Base-by-base conservation (phyloP, 2,329 filamentous ascomycete species). In the Aspergillaceae sp. region DNA sequence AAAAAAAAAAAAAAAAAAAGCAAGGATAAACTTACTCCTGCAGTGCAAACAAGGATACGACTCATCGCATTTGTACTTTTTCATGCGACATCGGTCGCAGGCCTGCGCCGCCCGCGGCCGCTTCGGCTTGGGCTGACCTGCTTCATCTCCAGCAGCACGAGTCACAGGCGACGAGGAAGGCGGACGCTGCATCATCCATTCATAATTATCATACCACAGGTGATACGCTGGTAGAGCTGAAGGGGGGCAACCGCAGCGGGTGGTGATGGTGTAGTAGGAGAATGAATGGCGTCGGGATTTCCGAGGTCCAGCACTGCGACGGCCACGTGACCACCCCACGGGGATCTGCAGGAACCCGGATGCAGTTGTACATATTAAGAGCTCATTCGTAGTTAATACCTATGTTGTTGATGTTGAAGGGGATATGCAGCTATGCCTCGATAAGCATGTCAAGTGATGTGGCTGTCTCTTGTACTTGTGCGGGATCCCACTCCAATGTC, bases 11-110 rank as follows among this genome's bases (percentile, higher is more conserved):
- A 19, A 2, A 2, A 19, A 19, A 19, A 19, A 19, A 19, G 19
- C 19, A 19, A 19, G 19, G 19, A 19, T 19, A 19, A 19, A 19
- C 19, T 49, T 55, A 72, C 69, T 70, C 52, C 63, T 66, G 56
- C 70, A 73, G 46, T 71, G 68, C 7, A 61, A 62, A 52, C 71
- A 73, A 28, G 70, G 71, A 48, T 65, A 68, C 29, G 59, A 56
- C 51, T 74, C 72, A 51, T 73, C 69, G 53, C 72, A 74, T 51
- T 71, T 72, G 56, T 74, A 73, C 57, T 74, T 74, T 57, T 74
- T 73, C 41, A 61, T 50, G 43, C 72, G 62, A 55, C 72, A 74
- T 29, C 68, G 57, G 50, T 74, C 70, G 52, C 72, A 74, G 2
- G 72, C 72, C 46, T 69, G 67, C 7, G 69, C 65, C 11, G 72